These are phyloP conservation scores for Penicillium frequentans DNA, from an alignment of 2,329 filamentous ascomycete genomes.

Conservation along the genomic window DNA sequence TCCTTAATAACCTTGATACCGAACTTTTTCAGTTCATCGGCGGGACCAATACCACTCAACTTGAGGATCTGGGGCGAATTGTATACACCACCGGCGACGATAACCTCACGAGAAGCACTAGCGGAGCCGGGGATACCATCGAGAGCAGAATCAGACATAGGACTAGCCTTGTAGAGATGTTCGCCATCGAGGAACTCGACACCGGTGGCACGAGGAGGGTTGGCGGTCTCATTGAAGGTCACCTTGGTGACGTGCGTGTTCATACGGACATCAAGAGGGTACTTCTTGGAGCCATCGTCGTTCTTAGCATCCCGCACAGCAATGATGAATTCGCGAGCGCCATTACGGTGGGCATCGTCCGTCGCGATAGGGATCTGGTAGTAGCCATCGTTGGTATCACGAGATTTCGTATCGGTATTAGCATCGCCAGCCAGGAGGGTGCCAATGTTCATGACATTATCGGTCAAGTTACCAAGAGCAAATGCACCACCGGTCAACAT, in stretches of 20 bases:
- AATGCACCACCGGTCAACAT: no score
- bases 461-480: no score
- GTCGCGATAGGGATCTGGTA: not conserved
- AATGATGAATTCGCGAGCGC: constrained; percentile 43
- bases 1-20: constrained; percentile 55
- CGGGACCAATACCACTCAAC: constrained; percentile 61
- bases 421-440: no score
- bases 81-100: constrained; percentile 55
- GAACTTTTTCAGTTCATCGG: constrained; percentile 52
- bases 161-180: constrained; percentile 48
- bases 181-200: constrained; percentile 50
- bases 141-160: constrained; percentile 32
- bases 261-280: constrained; percentile 56
- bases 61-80: constrained; percentile 65
- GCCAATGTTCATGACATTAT: no score
- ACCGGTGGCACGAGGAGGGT: constrained; percentile 10
- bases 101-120: constrained; percentile 45
- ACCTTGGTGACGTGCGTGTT: constrained; percentile 48
- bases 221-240: constrained; percentile 36
- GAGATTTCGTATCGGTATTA: no score
- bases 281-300: constrained; percentile 25
- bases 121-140: constrained; percentile 21
- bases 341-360: constrained; percentile 10
- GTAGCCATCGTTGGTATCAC: no score
- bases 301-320: constrained; percentile 19